A percentile compares a stretch with the other conserved stretches of the same genome.
These are phyloP conservation scores for Casaregolazyma lundiana DNA, from an alignment of 1,139 yeast genomes.

Conservation along the genomic window DNA sequence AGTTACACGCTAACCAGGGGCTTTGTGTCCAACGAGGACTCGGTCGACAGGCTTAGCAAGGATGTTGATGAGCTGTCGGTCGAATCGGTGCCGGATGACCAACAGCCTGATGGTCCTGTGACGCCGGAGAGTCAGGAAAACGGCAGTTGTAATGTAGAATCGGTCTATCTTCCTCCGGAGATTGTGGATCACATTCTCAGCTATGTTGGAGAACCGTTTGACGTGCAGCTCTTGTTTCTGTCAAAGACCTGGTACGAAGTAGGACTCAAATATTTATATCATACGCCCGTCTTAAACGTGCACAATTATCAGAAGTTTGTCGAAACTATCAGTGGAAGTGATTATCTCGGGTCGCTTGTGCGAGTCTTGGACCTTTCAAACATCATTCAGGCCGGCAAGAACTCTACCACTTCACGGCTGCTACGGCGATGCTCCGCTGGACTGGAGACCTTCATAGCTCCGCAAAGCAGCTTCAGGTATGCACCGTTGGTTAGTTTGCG, in stretches of 20 bases:
- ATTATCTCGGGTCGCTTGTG: constrained; percentile 32
- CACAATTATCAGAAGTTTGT: constrained; percentile 70
- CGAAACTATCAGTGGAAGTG: constrained; percentile 47
- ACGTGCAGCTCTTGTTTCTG: constrained; percentile 52
- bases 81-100: constrained; percentile 13
- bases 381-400: constrained; percentile 88
- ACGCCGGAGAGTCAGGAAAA: background rate
- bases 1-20: constrained; percentile 8
- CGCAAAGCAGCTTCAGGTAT: constrained; percentile 90
- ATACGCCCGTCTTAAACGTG: constrained; percentile 57
- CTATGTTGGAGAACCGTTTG: constrained; percentile 38
- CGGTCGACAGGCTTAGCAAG: background rate
- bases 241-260: constrained; percentile 56
- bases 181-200: constrained; percentile 50
- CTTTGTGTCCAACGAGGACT: constrained; percentile 3
- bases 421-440: constrained; percentile 66
- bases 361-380: constrained; percentile 59
- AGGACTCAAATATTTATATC: constrained; percentile 60
- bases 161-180: constrained; percentile 53
- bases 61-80: constrained; percentile 12
- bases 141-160: background rate
- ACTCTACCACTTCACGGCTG: constrained; percentile 79
- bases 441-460: constrained; percentile 72
- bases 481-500: constrained; percentile 79
- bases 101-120: constrained; percentile 5